These are phyloP conservation scores for Dothistroma pini DNA, from an alignment of 2,329 filamentous ascomycete species.

Conservation along the genomic window DNA sequence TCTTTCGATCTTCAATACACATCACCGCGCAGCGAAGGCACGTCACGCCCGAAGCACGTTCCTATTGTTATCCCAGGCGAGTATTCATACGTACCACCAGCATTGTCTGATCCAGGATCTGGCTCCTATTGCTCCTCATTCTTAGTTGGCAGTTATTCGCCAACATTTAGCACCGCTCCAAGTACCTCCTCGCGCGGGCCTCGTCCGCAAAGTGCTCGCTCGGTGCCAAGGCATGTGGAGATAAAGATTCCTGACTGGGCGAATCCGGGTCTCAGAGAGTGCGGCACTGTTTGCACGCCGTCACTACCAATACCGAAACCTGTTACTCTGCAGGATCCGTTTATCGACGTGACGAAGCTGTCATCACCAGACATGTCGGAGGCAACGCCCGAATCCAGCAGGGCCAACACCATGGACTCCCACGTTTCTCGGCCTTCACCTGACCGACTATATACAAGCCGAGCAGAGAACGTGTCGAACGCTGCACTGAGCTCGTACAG, in stretches of 20 bases:
- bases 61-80: conserved; percentile 43
- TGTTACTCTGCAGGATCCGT: conserved; percentile 18
- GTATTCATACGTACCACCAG: conserved; percentile 23
- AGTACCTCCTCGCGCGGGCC: conserved; percentile 9
- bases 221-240: conserved; percentile 45
- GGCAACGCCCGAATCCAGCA: conserved; percentile 41
- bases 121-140: conserved; percentile 16
- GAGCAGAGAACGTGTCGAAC: conserved; percentile 34
- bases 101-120: conserved; percentile 14
- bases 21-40: conserved; percentile 9
- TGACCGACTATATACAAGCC: conserved; percentile 38
- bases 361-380: conserved; percentile 42
- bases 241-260: conserved; percentile 47
- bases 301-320: not conserved
- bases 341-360: conserved; percentile 24
- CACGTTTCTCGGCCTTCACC: conserved; percentile 44
- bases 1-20: conserved; percentile 18
- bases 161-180: conserved; percentile 8
- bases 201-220: conserved; percentile 16
- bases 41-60: conserved; percentile 40
- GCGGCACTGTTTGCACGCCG: not conserved
- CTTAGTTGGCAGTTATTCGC: conserved; percentile 12
- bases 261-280: conserved; percentile 35
- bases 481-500: conserved; percentile 43
- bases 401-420: conserved; percentile 48